Evolutionary conservation across 768 basidiomycete genomes (phyloP), one percentile per base, ranked within the genome.

Genomic region (Tubosaeta brunneosetosa): DNA sequence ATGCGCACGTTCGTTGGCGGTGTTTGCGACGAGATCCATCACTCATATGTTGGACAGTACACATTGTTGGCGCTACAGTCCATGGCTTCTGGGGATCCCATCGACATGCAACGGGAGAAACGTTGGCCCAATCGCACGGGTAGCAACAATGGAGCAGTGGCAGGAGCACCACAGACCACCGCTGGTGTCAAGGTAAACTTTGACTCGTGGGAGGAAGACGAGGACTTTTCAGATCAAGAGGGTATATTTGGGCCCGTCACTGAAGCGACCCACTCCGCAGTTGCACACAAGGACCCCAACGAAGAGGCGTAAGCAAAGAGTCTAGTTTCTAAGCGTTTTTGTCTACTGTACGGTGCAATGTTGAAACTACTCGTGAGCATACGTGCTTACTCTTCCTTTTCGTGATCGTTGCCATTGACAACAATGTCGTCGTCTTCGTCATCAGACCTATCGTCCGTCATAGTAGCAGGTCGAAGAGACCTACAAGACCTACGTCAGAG

Each of bases 401-500:
- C 57, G 19, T 63, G 44, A 27, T 59, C 55, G 10, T 65, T 57
- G 8, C 45, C 45, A 14, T 34, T 17, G 9, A 71, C 67, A n/a
- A 62, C 65, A 22, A 22, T 22, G 13, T 63, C 79, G 34, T 85
- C 74, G 44, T 74, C 84, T 56, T 88, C 86, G 57, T 86, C 87
- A 50, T 91, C 93, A 1, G 92, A 94, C 43, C 94, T 77, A 3
- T 83, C 85, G 62, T 97, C 94, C 16, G 77, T 77, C 11, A 80
- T 71, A 29, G 70, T 64, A 32, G 60, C 60, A 7, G 74, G 74
- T 3, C 67, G 69, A 26, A 90, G 33, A 6, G 83, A 83, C 43
- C 89, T 91, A 53, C 14, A 12, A 40, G 12, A 2, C 48, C 14
- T 46, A 31, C 4, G 44, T 67, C 29, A 63, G 50, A 38, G 40